Evolutionary conservation across 192 early-diverging fungal species (phyloP).

Genomic region (Linnemannia hyalina): DNA sequence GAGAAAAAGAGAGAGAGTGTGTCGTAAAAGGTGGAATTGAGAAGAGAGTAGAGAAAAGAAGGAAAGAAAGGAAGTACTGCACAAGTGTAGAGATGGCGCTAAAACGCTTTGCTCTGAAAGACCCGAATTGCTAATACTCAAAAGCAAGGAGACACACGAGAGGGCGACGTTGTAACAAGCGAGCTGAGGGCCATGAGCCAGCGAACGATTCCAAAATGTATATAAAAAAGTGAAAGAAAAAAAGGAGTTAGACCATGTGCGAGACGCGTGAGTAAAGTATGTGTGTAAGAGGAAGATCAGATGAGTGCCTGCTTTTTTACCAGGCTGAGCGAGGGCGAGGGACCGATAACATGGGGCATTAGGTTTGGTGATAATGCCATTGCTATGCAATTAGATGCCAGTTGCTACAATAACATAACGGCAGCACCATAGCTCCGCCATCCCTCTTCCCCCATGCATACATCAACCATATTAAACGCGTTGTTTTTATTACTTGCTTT

Average conservation of each 20-base stretch:
- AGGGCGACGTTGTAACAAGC: background rate
- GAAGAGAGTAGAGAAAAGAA: constrained; percentile 12
- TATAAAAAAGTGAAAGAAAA: background rate
- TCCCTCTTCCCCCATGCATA: background rate
- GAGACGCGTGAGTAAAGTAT: background rate
- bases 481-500: background rate
- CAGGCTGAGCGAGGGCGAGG: too few relatives aligned
- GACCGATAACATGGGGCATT: too few relatives aligned
- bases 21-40: background rate
- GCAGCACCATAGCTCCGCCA: background rate
- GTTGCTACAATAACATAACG: background rate
- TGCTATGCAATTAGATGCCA: too few relatives aligned
- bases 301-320: background rate
- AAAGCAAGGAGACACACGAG: constrained; percentile 1
- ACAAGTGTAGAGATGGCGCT: too few relatives aligned
- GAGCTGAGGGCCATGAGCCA: background rate
- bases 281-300: background rate
- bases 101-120: constrained; percentile 1
- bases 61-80: background rate
- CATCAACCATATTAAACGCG: background rate
- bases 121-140: background rate
- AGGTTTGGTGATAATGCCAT: too few relatives aligned
- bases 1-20: constrained; percentile 3
- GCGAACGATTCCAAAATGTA: background rate
- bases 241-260: constrained; percentile 4